These are phyloP conservation scores for Ploettnerulaceae sp. DNA, from an alignment of 2,329 filamentous ascomycete species.

Conservation along the genomic window DNA sequence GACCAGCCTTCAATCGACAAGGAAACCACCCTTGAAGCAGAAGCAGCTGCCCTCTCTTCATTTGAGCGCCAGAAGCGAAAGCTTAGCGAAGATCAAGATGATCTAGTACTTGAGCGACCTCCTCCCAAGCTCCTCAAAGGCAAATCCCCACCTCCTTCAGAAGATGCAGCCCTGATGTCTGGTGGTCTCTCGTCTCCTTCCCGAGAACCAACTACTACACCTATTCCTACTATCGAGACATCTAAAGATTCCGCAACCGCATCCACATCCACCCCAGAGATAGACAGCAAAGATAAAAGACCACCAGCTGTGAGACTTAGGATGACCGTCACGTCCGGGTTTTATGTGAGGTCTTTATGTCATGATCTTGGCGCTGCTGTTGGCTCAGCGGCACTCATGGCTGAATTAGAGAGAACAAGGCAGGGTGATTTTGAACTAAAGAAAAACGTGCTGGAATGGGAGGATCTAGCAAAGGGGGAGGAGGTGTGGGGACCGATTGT, in stretches of 20 bases:
- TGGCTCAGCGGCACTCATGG: conserved; percentile 80
- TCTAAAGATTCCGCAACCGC: conserved; percentile 12
- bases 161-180: conserved; percentile 30
- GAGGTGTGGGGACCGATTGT: conserved; percentile 79
- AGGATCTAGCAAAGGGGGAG: conserved; percentile 71
- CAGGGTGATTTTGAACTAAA: conserved; percentile 77
- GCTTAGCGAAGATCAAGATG: conserved; percentile 30
- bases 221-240: conserved; percentile 19
- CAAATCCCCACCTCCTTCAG: not conserved
- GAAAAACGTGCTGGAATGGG: conserved; percentile 72
- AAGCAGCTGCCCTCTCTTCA: conserved; percentile 31
- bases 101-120: conserved; percentile 29
- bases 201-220: conserved; percentile 19
- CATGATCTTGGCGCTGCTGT: conserved; percentile 85
- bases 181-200: conserved; percentile 25
- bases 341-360: conserved; percentile 91
- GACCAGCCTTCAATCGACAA: conserved; percentile 15
- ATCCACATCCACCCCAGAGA: conserved; percentile 10
- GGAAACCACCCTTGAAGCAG: conserved; percentile 21
- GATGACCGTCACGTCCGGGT: conserved; percentile 91
- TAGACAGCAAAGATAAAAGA: conserved; percentile 40
- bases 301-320: conserved; percentile 76
- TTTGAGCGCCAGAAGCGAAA: conserved; percentile 32
- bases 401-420: conserved; percentile 70
- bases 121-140: conserved; percentile 25